Evolutionary conservation across 208 protist species (phyloP), one percentile per base, ranked within the genome.

Genomic region (Sergeia podlipaevii): DNA sequence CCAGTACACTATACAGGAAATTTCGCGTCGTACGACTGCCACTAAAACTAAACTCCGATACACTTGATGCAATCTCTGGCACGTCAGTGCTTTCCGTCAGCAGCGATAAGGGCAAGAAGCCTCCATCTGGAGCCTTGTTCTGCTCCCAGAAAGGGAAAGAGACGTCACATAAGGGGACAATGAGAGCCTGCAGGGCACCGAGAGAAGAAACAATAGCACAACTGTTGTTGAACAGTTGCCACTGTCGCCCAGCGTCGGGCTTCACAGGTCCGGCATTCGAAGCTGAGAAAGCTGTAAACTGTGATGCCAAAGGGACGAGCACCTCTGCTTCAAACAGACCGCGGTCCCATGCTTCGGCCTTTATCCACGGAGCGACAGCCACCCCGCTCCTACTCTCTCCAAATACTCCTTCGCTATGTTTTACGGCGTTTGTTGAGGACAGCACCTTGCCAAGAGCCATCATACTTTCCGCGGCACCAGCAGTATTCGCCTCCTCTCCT

Each of bases 1-100:
- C 33, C 38, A 43, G 49, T 28, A 72, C 56, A 46, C 62, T 71
- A 11, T 43, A 63, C 46, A 85, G 63, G 42, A 77, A 85, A 23
- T 81, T 66, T 8, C 70, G 73, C 15, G 69, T 68, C 5, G 78
- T 66, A 38, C 78, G 78, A 34, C 78, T 85, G 34, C 78, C 74
- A 7, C 38, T 45, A 5, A 73, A 28, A 21, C 55, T 17, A 30
- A 60, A 55, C 8, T 41, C 52, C 0, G 20, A 10, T 29, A 36
- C 48, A 21, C n/a, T n/a, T n/a, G n/a, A n/a, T n/a, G n/a, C n/a
- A 36, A 6, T 43, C 30, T 29, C 23, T 6, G 23, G 37, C 32
- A 53, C 50, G 4, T 20, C 26, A 1, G 50, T n/a, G 38, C 24
- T 44, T 4, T 10, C 17, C 26, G 38, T 44, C 33, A 20, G 11